phyloP scores from a whole-genome alignment of 495 filamentous ascomycete genomes.

The Penicillium fimorum region DNA sequence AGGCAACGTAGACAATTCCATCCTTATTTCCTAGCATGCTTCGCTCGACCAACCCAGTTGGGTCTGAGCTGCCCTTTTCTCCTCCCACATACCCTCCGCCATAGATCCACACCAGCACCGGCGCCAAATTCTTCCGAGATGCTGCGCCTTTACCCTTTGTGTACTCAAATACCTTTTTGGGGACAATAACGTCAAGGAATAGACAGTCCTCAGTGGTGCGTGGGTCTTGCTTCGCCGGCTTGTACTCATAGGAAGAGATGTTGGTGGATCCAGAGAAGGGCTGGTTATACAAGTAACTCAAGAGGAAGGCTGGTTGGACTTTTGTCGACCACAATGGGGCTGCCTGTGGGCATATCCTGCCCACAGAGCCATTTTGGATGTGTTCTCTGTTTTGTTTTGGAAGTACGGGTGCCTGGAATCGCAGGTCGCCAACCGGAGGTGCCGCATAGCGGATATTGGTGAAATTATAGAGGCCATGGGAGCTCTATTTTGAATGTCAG shows the following conservation, averaged over 20 bases:
- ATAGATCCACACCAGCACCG: slow-evolving; percentile 61
- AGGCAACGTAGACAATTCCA: slow-evolving; percentile 58
- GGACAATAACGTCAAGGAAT: slow-evolving; percentile 54
- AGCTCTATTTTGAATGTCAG: slow-evolving; percentile 15
- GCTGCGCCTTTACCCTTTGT: slow-evolving; percentile 18
- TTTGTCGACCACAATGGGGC: slow-evolving; percentile 32
- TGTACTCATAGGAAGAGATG: slow-evolving; percentile 29
- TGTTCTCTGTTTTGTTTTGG: slow-evolving; percentile 36
- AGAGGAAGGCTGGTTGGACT: not conserved
- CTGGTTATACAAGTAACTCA: not conserved
- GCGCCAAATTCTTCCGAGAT: slow-evolving; percentile 30
- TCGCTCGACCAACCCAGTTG: slow-evolving; percentile 47
- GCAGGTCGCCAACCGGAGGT: slow-evolving; percentile 51
- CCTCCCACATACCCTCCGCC: slow-evolving; percentile 59
- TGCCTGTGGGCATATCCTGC: slow-evolving; percentile 53
- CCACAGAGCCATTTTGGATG: slow-evolving; percentile 45
- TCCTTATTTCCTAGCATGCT: slow-evolving; percentile 38
- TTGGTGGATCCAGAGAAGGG: slow-evolving; percentile 34
- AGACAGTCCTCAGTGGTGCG: slow-evolving; percentile 56
- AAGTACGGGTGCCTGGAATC: slow-evolving; percentile 48
- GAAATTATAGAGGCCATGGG: slow-evolving; percentile 52
- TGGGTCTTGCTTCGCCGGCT: slow-evolving; percentile 36
- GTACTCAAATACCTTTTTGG: slow-evolving; percentile 41
- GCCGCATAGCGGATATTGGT: slow-evolving; percentile 60
- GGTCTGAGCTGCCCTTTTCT: slow-evolving; percentile 44